Evolutionary conservation across 2,329 filamentous ascomycete genomes (phyloP).

Genomic region (Cladosporium sp.): DNA sequence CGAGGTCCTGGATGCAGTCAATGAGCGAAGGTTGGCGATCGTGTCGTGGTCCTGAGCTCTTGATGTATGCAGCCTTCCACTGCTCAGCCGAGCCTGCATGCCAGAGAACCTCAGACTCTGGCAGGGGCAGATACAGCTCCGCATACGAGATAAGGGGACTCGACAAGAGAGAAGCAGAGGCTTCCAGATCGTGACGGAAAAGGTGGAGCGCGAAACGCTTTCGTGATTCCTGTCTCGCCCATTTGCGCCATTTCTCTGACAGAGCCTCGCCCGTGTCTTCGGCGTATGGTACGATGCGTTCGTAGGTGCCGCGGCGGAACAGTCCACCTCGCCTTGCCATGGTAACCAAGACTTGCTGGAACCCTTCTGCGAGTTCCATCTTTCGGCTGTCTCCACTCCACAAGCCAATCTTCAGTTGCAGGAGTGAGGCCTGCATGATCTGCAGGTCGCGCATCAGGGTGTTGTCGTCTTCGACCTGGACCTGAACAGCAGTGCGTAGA

Average conservation of each 20-base stretch:
- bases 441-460: conserved; percentile 53
- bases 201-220: conserved; percentile 68
- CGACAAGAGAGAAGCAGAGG: conserved; percentile 66
- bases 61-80: conserved; percentile 64
- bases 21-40: conserved; percentile 52
- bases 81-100: conserved; percentile 61
- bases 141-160: conserved; percentile 68
- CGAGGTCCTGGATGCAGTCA: conserved; percentile 59
- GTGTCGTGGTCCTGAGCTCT: conserved; percentile 38
- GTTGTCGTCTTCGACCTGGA: conserved; percentile 52
- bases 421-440: conserved; percentile 52
- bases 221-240: conserved; percentile 66
- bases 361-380: conserved; percentile 61
- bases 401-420: conserved; percentile 55
- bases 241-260: conserved; percentile 65
- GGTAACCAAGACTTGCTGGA: conserved; percentile 55
- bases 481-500: conserved; percentile 41
- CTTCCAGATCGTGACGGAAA: conserved; percentile 65
- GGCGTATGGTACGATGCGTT: conserved; percentile 49
- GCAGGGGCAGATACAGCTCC: conserved; percentile 66
- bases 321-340: conserved; percentile 57
- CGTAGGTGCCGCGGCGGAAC: conserved; percentile 52
- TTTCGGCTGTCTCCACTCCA: conserved; percentile 62
- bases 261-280: conserved; percentile 59
- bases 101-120: conserved; percentile 64